phyloP scores from a whole-genome alignment of 805 yeast genomes.

The Helenozyma baotianmanensis region DNA sequence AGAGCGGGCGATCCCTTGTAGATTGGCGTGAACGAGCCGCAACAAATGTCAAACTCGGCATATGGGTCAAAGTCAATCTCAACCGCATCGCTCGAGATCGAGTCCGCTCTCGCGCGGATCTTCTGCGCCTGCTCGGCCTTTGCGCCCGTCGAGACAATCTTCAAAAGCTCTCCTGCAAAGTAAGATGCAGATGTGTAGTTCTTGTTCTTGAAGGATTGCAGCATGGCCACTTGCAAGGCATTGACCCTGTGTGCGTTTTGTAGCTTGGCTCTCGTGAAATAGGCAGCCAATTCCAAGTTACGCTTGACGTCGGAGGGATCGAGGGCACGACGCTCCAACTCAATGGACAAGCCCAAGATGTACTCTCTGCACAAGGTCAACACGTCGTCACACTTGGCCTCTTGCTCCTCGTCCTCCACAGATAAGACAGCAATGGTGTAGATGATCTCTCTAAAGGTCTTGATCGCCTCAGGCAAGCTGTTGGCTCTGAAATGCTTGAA shows the following conservation, averaged over 20 bases:
- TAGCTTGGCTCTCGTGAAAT: conserved; percentile 81
- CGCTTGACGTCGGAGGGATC: conserved; percentile 71
- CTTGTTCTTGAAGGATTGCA: conserved; percentile 82
- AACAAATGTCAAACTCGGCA: conserved; percentile 88
- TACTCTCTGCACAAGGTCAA: conserved; percentile 79
- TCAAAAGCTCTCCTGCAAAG: conserved; percentile 81
- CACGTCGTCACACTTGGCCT: conserved; percentile 66
- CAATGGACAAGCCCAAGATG: conserved; percentile 88
- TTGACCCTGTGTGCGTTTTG: conserved; percentile 79
- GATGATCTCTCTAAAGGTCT: conserved; percentile 70
- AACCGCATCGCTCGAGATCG: conserved; percentile 77
- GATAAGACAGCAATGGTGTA: conserved; percentile 69
- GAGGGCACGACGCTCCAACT: conserved; percentile 78
- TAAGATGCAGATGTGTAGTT: conserved; percentile 84
- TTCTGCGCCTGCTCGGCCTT: conserved; percentile 87
- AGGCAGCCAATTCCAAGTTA: conserved; percentile 91
- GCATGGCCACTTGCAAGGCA: conserved; percentile 94
- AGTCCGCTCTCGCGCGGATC: conserved; percentile 74
- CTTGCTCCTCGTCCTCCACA: conserved; percentile 72
- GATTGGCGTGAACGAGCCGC: conserved; percentile 82
- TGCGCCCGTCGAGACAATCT: conserved; percentile 64
- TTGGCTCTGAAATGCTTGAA: conserved; percentile 80
- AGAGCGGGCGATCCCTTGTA: conserved; percentile 69
- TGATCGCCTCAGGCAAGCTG: conserved; percentile 77
- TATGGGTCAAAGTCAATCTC: conserved; percentile 91